Conservation (phyloP, 148 eudicot genomes). For the Dysphania ambrosioides region DNA sequence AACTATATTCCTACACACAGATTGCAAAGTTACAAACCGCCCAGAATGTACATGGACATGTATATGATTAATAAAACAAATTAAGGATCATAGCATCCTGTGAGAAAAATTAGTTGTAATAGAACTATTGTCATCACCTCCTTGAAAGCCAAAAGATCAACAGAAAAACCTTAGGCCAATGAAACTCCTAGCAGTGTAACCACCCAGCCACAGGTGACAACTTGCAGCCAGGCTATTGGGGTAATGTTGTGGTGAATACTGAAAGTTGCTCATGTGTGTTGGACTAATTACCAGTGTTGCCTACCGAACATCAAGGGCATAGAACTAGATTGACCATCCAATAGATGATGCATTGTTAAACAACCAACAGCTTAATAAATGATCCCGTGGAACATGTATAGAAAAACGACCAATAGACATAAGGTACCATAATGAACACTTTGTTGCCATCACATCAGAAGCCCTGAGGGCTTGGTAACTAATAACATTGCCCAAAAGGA, state of each 20-base stretch:
- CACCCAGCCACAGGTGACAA: not conserved
- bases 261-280: not conserved
- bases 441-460: not conserved
- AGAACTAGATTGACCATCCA: not conserved
- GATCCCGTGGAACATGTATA: not conserved
- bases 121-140: not conserved
- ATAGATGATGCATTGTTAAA: not conserved
- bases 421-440: not conserved
- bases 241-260: not conserved
- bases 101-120: not conserved
- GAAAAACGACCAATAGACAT: not conserved
- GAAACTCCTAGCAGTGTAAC: not conserved
- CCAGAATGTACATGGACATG: too few species aligned
- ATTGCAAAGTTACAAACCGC: too few species aligned
- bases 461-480: not conserved
- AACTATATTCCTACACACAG: slow-evolving; percentile 70
- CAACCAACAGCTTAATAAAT: not conserved
- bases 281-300: not conserved
- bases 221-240: not conserved
- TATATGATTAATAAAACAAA: not conserved
- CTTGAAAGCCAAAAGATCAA: not conserved
- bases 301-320: not conserved
- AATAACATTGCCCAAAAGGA: not conserved
- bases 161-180: not conserved
- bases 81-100: not conserved